These are phyloP conservation scores for Globisporangium paddicum DNA, from an alignment of 352 stramenopile species.

Conservation along the genomic window DNA sequence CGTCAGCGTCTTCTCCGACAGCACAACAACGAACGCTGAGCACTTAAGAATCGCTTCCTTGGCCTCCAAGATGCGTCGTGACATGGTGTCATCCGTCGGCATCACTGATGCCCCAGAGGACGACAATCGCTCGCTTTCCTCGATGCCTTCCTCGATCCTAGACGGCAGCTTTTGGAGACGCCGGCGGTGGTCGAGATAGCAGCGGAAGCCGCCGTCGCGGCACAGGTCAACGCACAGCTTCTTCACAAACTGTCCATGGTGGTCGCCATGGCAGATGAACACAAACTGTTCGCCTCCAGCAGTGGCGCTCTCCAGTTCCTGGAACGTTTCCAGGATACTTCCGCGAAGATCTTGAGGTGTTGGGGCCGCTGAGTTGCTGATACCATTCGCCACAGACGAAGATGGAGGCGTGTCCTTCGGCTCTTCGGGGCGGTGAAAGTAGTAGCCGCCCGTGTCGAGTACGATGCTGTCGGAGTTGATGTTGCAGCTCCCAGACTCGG, in stretches of 20 bases:
- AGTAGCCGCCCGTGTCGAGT: constrained; percentile 62
- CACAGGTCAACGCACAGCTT: constrained; percentile 69
- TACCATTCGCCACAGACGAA: neutral
- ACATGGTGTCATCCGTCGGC: constrained; percentile 47
- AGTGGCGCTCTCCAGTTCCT: constrained; percentile 46
- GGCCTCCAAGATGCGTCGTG: constrained; percentile 63
- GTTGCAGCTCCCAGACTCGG: constrained; percentile 15
- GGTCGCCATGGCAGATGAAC: constrained; percentile 80
- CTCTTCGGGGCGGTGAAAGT: constrained; percentile 44
- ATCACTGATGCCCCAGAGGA: constrained; percentile 1
- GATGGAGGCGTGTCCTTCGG: neutral
- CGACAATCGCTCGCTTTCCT: constrained; percentile 18
- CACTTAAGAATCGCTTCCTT: constrained; percentile 85
- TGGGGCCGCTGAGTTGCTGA: constrained; percentile 13
- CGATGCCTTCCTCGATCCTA: constrained; percentile 8
- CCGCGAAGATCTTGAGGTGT: constrained; percentile 22
- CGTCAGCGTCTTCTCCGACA: constrained; percentile 67
- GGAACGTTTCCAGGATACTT: constrained; percentile 55
- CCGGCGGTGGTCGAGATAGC: constrained; percentile 60
- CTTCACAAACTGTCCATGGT: constrained; percentile 63
- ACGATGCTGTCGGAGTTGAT: constrained; percentile 60
- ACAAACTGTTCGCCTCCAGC: constrained; percentile 70
- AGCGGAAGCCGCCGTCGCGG: constrained; percentile 55
- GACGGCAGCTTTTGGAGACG: constrained; percentile 18
- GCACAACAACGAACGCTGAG: constrained; percentile 62